Conservation (phyloP, 352 stramenopile genomes). For the Phytophthora brassicae region DNA sequence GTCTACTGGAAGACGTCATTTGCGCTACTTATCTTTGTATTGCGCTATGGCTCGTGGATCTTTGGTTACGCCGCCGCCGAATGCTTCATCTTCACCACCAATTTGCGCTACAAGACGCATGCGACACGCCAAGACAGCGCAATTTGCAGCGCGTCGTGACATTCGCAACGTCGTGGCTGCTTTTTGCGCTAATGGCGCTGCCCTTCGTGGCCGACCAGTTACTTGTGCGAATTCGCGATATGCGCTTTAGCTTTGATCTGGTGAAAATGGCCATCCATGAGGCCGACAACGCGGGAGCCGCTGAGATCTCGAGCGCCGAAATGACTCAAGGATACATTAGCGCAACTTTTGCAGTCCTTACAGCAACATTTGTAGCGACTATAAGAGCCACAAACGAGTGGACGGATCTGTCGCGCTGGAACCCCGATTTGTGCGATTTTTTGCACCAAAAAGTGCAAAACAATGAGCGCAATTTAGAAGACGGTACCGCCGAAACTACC, state of each 20-base stretch:
- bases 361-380: constrained; percentile 18
- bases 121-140: too few relatives aligned
- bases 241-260: constrained; percentile 36
- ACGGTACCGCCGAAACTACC: not conserved
- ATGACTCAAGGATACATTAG: not conserved
- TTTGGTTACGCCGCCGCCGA: not conserved
- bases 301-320: constrained; percentile 24
- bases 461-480: not conserved
- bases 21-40: constrained; percentile 33
- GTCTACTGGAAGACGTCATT: constrained; percentile 29
- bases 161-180: constrained; percentile 12
- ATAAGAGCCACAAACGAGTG: constrained; percentile 7
- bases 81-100: too few relatives aligned
- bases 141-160: not conserved
- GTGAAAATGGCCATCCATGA: constrained; percentile 42
- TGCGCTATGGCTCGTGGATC: constrained; percentile 26
- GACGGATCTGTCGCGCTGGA: constrained; percentile 22
- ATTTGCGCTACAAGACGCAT: too few relatives aligned
- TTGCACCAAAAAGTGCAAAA: not conserved
- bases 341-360: not conserved
- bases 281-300: constrained; percentile 20
- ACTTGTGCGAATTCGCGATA: constrained; percentile 31
- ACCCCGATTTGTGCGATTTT: not conserved
- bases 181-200: constrained; percentile 24
- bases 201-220: constrained; percentile 36